phyloP scores from a whole-genome alignment of 129 eudicot species.

The Pulicaria dysenterica region DNA sequence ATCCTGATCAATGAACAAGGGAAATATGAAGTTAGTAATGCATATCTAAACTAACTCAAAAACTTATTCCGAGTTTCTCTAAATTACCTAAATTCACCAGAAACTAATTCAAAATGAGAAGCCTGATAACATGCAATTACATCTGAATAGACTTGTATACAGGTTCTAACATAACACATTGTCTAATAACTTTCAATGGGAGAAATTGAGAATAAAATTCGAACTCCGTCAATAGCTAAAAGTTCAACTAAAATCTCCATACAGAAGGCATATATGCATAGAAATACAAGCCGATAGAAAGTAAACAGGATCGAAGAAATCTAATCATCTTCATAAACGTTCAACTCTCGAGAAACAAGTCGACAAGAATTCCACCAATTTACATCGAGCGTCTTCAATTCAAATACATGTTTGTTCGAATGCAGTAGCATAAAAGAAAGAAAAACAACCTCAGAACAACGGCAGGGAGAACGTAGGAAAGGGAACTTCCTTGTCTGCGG shows the following conservation, averaged over 20 bases:
- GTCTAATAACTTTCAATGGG: constrained; percentile 5
- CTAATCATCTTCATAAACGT: constrained; percentile 11
- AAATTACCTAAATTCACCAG: constrained; percentile 6
- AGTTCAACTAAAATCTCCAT: constrained; percentile 12
- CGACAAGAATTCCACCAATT: background rate
- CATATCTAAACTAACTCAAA: constrained; percentile 6
- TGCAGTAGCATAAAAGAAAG: background rate
- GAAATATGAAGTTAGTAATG: constrained; percentile 22
- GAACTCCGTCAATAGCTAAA: background rate
- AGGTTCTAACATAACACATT: constrained; percentile 23
- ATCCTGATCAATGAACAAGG: constrained; percentile 52
- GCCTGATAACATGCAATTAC: background rate
- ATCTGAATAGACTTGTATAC: constrained; percentile 12
- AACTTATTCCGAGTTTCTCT: background rate
- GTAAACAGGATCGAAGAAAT: background rate
- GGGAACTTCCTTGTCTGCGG: constrained; percentile 35
- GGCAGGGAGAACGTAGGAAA: constrained; percentile 48
- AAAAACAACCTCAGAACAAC: constrained; percentile 60
- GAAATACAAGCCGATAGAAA: background rate
- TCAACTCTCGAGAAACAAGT: background rate
- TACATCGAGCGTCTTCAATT: constrained; percentile 4
- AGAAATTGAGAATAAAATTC: background rate
- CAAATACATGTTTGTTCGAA: background rate
- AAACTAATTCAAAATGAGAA: constrained; percentile 16
- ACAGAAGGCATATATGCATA: constrained; percentile 3